These are phyloP conservation scores for Symbiotaphrina buchneri DNA, from an alignment of 495 filamentous ascomycete species.

Conservation along the genomic window DNA sequence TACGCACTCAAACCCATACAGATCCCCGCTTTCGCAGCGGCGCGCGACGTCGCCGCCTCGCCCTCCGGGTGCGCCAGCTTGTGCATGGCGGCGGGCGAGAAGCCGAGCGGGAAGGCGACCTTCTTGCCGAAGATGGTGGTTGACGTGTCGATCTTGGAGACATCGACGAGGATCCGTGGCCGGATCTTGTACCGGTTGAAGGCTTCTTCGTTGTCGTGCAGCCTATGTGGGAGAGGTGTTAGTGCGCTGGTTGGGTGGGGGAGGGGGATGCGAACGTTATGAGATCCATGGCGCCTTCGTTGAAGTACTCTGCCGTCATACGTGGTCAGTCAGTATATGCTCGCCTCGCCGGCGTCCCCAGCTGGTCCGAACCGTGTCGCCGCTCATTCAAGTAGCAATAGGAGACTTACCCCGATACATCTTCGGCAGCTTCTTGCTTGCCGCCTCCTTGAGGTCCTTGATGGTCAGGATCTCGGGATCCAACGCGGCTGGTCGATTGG, in stretches of 20 bases:
- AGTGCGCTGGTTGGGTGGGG: too few relatives aligned
- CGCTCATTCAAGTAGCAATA: too few relatives aligned
- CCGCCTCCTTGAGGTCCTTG: neutral
- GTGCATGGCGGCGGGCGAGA: slow-evolving; percentile 22
- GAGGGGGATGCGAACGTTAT: slow-evolving; percentile 8
- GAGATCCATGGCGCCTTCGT: slow-evolving; percentile 10
- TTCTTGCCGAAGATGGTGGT: slow-evolving; percentile 21
- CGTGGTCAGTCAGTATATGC: too few relatives aligned
- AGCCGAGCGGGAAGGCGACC: slow-evolving; percentile 15
- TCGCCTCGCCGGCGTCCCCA: too few relatives aligned
- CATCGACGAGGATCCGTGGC: slow-evolving; percentile 29
- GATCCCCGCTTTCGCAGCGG: slow-evolving; percentile 18
- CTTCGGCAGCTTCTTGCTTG: neutral
- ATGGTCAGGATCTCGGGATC: neutral
- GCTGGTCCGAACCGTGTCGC: too few relatives aligned
- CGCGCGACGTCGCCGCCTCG: slow-evolving; percentile 22
- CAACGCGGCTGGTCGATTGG: neutral
- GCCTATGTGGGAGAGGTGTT: too few relatives aligned
- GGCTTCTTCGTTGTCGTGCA: slow-evolving; percentile 26
- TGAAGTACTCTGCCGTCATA: slow-evolving; percentile 9
- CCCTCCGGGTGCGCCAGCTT: slow-evolving; percentile 23
- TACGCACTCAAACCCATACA: slow-evolving; percentile 31
- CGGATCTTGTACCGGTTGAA: slow-evolving; percentile 28
- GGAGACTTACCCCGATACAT: neutral
- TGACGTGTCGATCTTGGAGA: slow-evolving; percentile 23